Evolutionary conservation across 2,329 filamentous ascomycete species (phyloP), one percentile per base, ranked within the genome.

Genomic region (Sphaerostilbella broomeana): DNA sequence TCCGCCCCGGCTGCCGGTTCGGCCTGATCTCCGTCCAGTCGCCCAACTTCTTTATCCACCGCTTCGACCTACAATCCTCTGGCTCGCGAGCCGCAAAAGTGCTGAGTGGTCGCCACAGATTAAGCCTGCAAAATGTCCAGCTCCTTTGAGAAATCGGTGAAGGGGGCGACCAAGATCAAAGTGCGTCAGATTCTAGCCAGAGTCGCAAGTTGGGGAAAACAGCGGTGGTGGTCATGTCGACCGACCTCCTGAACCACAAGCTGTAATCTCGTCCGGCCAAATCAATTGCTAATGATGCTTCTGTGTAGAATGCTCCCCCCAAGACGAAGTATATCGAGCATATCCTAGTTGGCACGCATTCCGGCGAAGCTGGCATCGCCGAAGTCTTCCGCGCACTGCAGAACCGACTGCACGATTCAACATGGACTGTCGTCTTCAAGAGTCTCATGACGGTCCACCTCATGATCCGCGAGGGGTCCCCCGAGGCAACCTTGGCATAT

Each of bases 381-480:
- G 92, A 98, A 67, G 86, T 98, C 57, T 97, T 98, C 62, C 82
- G 92, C 45, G 86, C 88, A 28, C 71, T 98, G 39, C 88, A 94
- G 59, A 79, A 87, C 60, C 80, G 92, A 37, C 67, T 98, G 50
- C 83, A 88, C 59, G 92, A 98, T 62, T 90, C 90, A 51, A 95
- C 92, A 72, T 98, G 92, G 92, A 98, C 92, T n/a, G 88, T 97
- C 42, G 90, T 95, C 49, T 95, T 95, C 80, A 98, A 98, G 70
- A 83, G 87, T 53, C 72, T 98, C 51, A 95, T 97, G 54, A 92
- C 94, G 34, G 80, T 94, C 32, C 92, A 98, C 62, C 70, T 97
- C 46, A 97, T 98, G 92, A 92, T 98, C 59, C 79, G 92, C 51
- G 92, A 98, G 67, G 92, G 92, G 38, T 83, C 89, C 48, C 80